Base-by-base conservation (phyloP, 306 rosid species). In the Pyrus pyrifolia region DNA sequence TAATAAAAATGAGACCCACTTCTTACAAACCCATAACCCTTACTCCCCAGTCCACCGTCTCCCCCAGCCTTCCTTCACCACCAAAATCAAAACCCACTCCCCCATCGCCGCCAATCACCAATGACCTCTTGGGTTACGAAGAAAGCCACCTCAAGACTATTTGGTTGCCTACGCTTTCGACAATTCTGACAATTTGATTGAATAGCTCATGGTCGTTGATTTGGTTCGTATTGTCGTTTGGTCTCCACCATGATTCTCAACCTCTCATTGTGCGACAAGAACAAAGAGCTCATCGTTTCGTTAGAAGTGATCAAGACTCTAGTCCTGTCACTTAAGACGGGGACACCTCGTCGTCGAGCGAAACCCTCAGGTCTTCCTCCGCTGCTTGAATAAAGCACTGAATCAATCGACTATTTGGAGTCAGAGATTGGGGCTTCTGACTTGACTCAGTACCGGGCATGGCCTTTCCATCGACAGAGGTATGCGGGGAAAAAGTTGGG, bases 181-280 rank as follows among this genome's bases (percentile, higher is more conserved):
- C 11, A 87, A 95, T 78, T 91, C 99, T 55, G 97, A 92, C 67
- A 96, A 92, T 11, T 70, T 90, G 33, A 89, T 89, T 77, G 90
- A 51, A 1, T 96, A 89, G 64, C 97, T 95, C 8, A 96, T 92
- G 25, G 75, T 97, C 98, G 14, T 70, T 95, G 55, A 67, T 95
- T 72, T 84, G 96, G 17, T 83, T 92, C 8, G 71, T 95, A 8
- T 85, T 92, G 2, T 88, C 91, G 0, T 51, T 82, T 33, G 99
- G 92, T 80, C 88, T 70, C 55, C 45, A 92, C 98, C 11, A 96
- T 96, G 70, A 88, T 96, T 75, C 78, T 96, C 79, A 96, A 95
- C 73, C 97, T 92, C 12, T 95, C 97, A 5, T 81, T 95, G 1
- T 92, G 97, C 82, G 97, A 95, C 71, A 93, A 96, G 85, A 96